Conservation (phyloP, 208 protist species). For the Porcisia deanei region DNA sequence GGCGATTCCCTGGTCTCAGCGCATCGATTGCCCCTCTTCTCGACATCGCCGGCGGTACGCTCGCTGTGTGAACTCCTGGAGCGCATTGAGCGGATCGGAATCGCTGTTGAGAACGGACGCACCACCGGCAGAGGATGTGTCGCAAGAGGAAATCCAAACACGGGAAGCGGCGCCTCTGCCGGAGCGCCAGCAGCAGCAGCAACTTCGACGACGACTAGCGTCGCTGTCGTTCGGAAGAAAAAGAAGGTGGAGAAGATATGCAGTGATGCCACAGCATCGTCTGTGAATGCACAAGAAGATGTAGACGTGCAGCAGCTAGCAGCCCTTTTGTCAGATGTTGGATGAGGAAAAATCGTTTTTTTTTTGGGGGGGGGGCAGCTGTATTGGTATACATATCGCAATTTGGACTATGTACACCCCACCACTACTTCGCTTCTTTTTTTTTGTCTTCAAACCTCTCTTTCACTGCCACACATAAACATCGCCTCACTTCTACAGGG, state of each 20-base stretch:
- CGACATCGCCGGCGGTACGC: constrained; percentile 41
- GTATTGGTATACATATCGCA: not conserved
- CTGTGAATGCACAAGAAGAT: constrained; percentile 10
- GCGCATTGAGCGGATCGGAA: constrained; percentile 31
- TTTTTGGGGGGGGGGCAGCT: not conserved
- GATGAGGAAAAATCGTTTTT: not conserved
- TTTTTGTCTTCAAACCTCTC: not conserved
- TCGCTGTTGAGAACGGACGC: constrained; percentile 29
- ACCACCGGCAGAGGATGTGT: constrained; percentile 11
- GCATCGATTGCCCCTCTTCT: constrained; percentile 68
- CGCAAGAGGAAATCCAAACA: not conserved
- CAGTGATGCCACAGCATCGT: constrained; percentile 17
- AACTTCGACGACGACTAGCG: constrained; percentile 1
- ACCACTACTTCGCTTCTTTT: not conserved
- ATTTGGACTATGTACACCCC: not conserved
- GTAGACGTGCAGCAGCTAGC: constrained; percentile 33
- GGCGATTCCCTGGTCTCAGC: constrained; percentile 48
- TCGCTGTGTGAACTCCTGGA: constrained; percentile 40
- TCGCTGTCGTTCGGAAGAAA: constrained; percentile 76
- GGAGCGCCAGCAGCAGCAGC: not conserved
- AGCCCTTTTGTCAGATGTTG: constrained; percentile 28
- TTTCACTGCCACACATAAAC: not conserved
- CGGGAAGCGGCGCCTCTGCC: not conserved
- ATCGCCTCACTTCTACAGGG: not conserved
- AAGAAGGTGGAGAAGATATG: constrained; percentile 47